phyloP scores from a whole-genome alignment of 108 stramenopile species.

The Schizochytrium sp. region DNA sequence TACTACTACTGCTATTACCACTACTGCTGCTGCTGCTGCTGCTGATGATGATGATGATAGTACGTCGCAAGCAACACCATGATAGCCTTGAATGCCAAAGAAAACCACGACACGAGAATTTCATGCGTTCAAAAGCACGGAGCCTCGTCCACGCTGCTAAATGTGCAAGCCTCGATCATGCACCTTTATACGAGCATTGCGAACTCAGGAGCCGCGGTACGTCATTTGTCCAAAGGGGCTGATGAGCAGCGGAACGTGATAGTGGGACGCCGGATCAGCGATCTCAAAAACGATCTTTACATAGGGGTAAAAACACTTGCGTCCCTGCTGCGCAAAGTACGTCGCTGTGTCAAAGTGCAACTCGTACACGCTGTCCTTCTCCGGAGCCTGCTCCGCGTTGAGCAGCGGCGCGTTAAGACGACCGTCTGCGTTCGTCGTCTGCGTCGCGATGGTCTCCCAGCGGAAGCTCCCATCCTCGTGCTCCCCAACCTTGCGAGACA shows the following conservation, averaged over 20 bases:
- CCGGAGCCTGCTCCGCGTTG: background rate
- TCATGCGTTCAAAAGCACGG: too few species aligned
- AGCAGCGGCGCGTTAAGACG: background rate
- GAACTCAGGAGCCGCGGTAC: slow-evolving; percentile 14
- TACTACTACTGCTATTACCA: too few species aligned
- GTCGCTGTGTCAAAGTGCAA: slow-evolving; percentile 17
- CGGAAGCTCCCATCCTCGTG: background rate
- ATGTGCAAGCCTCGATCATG: too few species aligned
- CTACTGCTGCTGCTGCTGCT: too few species aligned
- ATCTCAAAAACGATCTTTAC: slow-evolving; percentile 30
- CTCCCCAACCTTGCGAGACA: background rate
- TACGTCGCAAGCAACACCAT: too few species aligned
- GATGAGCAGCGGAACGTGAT: slow-evolving; percentile 28
- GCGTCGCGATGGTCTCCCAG: background rate
- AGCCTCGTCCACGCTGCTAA: too few species aligned
- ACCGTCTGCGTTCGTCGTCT: slow-evolving; percentile 16
- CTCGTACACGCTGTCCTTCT: slow-evolving; percentile 1
- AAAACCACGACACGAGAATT: too few species aligned
- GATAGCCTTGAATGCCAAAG: too few species aligned
- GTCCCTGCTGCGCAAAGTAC: slow-evolving; percentile 7
- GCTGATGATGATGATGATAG: too few species aligned
- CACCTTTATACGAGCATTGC: too few species aligned
- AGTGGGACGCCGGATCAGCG: background rate
- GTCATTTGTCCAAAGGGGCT: slow-evolving; percentile 24
- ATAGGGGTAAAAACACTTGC: slow-evolving; percentile 18